Evolutionary conservation across 495 filamentous ascomycete species (phyloP).

Genomic region (Aspergillus cavernicola): DNA sequence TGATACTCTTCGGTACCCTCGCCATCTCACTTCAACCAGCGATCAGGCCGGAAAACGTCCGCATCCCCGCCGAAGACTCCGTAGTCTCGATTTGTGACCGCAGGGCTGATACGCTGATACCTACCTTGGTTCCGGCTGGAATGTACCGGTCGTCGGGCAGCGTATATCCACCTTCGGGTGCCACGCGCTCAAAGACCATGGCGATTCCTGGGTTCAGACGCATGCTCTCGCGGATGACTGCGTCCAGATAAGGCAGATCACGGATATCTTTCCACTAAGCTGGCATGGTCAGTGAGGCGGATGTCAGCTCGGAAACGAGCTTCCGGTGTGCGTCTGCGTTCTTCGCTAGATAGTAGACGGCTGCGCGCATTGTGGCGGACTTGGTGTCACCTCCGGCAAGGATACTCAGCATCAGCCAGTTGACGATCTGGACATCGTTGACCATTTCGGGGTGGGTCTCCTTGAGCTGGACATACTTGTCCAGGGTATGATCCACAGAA

Average conservation of each 20-base stretch:
- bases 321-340: constrained; percentile 27
- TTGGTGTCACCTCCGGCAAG: constrained; percentile 43
- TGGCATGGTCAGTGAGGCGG: constrained; percentile 18
- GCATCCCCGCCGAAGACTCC: constrained; percentile 61
- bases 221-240: constrained; percentile 60
- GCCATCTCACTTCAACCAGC: constrained; percentile 55
- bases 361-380: constrained; percentile 29
- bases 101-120: constrained; percentile 53
- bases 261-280: constrained; percentile 40
- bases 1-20: constrained; percentile 43
- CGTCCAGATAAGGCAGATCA: constrained; percentile 52
- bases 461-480: constrained; percentile 35
- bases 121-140: constrained; percentile 41
- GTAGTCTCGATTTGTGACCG: constrained; percentile 49
- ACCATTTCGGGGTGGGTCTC: constrained; percentile 26
- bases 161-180: constrained; percentile 49
- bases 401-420: constrained; percentile 41
- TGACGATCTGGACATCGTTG: constrained; percentile 27
- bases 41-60: constrained; percentile 57
- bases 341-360: constrained; percentile 40
- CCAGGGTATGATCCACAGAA: constrained; percentile 15
- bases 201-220: constrained; percentile 54
- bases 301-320: constrained; percentile 29
- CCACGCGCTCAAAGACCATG: constrained; percentile 48
- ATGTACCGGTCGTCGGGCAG: constrained; percentile 49